Conservation (phyloP, 2,329 filamentous ascomycete genomes). For the Diaporthe batatas region DNA sequence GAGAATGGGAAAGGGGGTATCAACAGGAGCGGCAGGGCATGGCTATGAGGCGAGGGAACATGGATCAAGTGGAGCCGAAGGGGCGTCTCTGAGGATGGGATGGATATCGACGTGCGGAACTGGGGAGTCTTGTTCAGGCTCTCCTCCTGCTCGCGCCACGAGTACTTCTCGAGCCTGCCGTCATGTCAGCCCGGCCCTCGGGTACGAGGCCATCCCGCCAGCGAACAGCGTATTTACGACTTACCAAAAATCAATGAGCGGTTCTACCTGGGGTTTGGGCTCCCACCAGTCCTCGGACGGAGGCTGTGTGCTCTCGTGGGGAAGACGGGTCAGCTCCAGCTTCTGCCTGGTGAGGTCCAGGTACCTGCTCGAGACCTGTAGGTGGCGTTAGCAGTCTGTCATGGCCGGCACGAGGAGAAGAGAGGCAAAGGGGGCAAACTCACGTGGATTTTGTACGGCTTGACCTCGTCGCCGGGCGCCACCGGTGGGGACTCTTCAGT, state of each 20-base stretch:
- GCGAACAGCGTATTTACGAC: slow-evolving; percentile 45
- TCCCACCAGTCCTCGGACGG: slow-evolving; percentile 68
- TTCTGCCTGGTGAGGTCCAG: slow-evolving; percentile 77
- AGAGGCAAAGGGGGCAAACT: slow-evolving; percentile 48
- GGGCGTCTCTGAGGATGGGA: slow-evolving; percentile 55
- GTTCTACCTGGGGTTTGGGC: slow-evolving; percentile 73
- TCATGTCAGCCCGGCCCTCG: slow-evolving; percentile 36
- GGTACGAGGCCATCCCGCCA: background rate
- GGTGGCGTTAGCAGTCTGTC: slow-evolving; percentile 47
- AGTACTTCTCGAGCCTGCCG: slow-evolving; percentile 73
- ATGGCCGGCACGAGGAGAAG: background rate
- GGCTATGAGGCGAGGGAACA: slow-evolving; percentile 62
- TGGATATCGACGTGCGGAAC: slow-evolving; percentile 69
- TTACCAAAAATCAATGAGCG: slow-evolving; percentile 75
- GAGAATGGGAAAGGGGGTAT: slow-evolving; percentile 76
- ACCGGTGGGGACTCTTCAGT: slow-evolving; percentile 46
- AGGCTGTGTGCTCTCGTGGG: slow-evolving; percentile 66
- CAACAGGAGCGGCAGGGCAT: slow-evolving; percentile 73
- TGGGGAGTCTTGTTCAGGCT: slow-evolving; percentile 72
- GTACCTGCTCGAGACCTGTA: slow-evolving; percentile 75
- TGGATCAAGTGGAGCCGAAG: slow-evolving; percentile 76
- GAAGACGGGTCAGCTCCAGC: slow-evolving; percentile 74
- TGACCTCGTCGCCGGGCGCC: slow-evolving; percentile 59
- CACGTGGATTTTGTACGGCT: slow-evolving; percentile 70
- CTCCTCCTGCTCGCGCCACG: slow-evolving; percentile 72